Percentiles rank a stretch among this genome's conserved stretches.
These are phyloP conservation scores for Talaromyces liani DNA, from an alignment of 495 filamentous ascomycete species.

Conservation along the genomic window DNA sequence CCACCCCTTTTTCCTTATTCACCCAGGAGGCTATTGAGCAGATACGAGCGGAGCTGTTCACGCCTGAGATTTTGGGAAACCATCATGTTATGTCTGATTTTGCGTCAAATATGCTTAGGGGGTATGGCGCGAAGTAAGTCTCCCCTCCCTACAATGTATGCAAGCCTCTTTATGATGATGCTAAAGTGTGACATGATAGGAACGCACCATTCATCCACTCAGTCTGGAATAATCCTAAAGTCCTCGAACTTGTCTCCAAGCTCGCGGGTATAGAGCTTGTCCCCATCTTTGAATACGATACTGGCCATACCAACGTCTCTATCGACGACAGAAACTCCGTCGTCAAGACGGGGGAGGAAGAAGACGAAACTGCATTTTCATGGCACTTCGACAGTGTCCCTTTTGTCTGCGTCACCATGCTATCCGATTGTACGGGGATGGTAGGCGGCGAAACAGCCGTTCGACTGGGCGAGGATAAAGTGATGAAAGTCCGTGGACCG, in stretches of 20 bases:
- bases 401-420: constrained; percentile 72
- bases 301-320: constrained; percentile 65
- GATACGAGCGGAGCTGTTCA: constrained; percentile 60
- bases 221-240: constrained; percentile 59
- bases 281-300: constrained; percentile 61
- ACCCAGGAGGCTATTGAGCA: constrained; percentile 52
- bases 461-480: no score
- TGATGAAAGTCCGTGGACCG: no score
- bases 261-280: constrained; percentile 66
- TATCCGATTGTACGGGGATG: constrained; percentile 64
- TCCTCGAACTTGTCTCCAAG: constrained; percentile 53
- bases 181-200: no score
- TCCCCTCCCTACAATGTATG: no score
- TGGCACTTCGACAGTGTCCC: constrained; percentile 73
- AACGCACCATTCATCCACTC: constrained; percentile 53
- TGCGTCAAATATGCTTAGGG: constrained; percentile 43
- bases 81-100: constrained; percentile 61
- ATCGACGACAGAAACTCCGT: constrained; percentile 40
- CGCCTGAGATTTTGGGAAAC: constrained; percentile 49
- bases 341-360: constrained; percentile 15
- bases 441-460: constrained; percentile 57
- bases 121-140: no score
- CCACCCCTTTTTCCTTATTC: constrained; percentile 65
- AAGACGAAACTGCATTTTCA: constrained; percentile 53
- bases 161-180: no score